Base-by-base conservation (phyloP, 148 eudicot species). In the Chenopodium suecicum region DNA sequence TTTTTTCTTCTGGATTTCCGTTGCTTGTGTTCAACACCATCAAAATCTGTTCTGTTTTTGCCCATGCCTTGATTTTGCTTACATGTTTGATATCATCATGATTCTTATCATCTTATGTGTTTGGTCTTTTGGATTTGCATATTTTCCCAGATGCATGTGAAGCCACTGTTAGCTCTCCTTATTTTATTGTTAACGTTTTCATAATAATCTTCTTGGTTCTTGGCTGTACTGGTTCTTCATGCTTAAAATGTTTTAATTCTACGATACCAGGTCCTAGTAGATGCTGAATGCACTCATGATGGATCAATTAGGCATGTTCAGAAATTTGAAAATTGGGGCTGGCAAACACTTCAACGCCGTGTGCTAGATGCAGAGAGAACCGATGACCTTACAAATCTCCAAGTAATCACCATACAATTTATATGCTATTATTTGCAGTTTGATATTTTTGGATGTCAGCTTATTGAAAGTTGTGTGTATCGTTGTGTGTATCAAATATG, bases 231-330 rank as follows among this genome's bases (percentile, higher is more conserved):
- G 31, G 69, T 74, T 67, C 58, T 74, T 73, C 56, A 44, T 75
- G 22, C 78, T 81, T 7, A 67, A 78, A 46, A 54, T 7, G n/a
- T 82, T 68, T 41, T 23, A 37, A 32, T 64, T 63, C 67, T 46
- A 65, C 47, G 78, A 77, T 82, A 81, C 50, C 85, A 96, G 99
- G 99, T 97, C 77, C 95, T 97, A 31, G 99, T 97, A 74, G 99
- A 97, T 91, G 99, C 99, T 83, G 99, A 97, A 83, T 97, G 99
- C 85, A 97, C 98, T 7, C 99, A 97, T 91, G 99, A 97, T 83
- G 99, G 99, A 54, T 97, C 99, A 73, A 82, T 97, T 41, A 97
- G 62, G 83, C 99, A 97, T 89, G 90, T 97, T 31, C 97, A 94
- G 83, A 97, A 97, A 78, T 97, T 94, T 82, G 97, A 94, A 85